Percentiles rank a stretch among this genome's conserved stretches.
These are phyloP conservation scores for Linderina pennispora DNA, from an alignment of 192 early-diverging fungal genomes.

Conservation along the genomic window DNA sequence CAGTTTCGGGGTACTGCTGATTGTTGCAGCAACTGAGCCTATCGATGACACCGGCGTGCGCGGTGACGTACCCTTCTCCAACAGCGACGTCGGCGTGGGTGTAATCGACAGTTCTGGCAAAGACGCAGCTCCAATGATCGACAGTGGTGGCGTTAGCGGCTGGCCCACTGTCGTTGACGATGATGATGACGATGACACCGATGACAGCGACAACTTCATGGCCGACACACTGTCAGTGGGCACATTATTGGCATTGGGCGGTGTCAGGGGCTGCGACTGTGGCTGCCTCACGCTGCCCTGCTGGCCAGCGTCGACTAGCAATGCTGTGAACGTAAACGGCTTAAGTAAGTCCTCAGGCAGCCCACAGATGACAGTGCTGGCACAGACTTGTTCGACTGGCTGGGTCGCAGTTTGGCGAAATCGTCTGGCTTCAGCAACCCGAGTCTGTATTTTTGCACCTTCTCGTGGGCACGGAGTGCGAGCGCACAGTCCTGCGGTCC, in stretches of 20 bases:
- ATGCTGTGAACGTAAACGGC: slow-evolving; percentile 28
- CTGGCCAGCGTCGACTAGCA: neutral
- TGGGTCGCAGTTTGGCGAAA: slow-evolving; percentile 9
- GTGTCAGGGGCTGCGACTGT: neutral
- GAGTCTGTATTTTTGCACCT: slow-evolving; percentile 20
- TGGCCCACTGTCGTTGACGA: neutral
- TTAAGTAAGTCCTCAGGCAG: slow-evolving; percentile 20
- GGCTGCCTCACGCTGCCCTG: neutral
- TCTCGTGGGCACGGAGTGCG: neutral
- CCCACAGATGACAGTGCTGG: neutral
- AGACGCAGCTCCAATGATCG: slow-evolving; percentile 1
- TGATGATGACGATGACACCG: neutral
- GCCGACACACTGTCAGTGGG: neutral
- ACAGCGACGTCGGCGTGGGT: slow-evolving; percentile 1
- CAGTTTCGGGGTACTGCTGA: no score
- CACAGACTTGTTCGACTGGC: neutral
- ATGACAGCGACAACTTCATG: no score
- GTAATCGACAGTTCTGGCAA: neutral
- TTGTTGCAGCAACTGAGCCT: neutral
- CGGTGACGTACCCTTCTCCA: neutral
- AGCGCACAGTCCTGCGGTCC: slow-evolving; percentile 24
- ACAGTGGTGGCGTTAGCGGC: slow-evolving; percentile 8
- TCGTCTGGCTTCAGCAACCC: slow-evolving; percentile 30
- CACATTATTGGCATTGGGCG: neutral
- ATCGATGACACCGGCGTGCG: slow-evolving; percentile 5